These are phyloP conservation scores for Pezicula carpinea DNA, from an alignment of 2,329 filamentous ascomycete species.

Conservation along the genomic window DNA sequence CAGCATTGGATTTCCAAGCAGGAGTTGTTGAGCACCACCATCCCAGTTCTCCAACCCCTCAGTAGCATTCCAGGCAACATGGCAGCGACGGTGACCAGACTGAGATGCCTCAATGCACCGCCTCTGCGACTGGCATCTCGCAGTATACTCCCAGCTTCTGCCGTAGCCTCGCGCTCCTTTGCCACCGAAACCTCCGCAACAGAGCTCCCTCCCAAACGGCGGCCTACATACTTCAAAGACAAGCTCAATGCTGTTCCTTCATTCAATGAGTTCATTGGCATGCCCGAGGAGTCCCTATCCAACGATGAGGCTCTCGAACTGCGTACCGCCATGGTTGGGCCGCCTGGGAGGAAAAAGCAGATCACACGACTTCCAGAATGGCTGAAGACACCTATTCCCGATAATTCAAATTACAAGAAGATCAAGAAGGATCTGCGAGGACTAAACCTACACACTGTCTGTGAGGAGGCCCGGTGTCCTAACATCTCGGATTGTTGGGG, in stretches of 20 bases:
- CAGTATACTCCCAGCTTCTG: slow-evolving; percentile 12
- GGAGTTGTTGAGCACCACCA: no score
- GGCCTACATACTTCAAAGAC: slow-evolving; percentile 32
- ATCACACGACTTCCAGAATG: slow-evolving; percentile 79
- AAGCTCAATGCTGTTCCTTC: slow-evolving; percentile 41
- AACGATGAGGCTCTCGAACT: slow-evolving; percentile 54
- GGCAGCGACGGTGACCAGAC: slow-evolving; percentile 22
- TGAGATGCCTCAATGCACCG: slow-evolving; percentile 24
- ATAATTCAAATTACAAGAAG: slow-evolving; percentile 79
- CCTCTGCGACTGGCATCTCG: slow-evolving; percentile 20
- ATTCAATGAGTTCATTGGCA: slow-evolving; percentile 52
- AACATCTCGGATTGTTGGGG: slow-evolving; percentile 99
- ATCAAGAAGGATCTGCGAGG: slow-evolving; percentile 93
- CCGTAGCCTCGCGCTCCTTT: slow-evolving; percentile 18
- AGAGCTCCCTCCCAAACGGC: slow-evolving; percentile 19
- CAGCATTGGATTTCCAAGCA: no score
- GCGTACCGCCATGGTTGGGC: slow-evolving; percentile 59
- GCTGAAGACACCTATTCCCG: slow-evolving; percentile 94
- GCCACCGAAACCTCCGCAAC: slow-evolving; percentile 22
- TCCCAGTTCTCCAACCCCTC: no score
- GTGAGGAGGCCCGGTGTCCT: slow-evolving; percentile 93
- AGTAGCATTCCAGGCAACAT: slow-evolving; percentile 7
- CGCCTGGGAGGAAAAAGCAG: slow-evolving; percentile 56
- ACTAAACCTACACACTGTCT: slow-evolving; percentile 88
- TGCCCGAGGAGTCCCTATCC: slow-evolving; percentile 38